A percentile compares a stretch with the other conserved stretches of the same genome.
These are phyloP conservation scores for Zopfia rhizophila DNA, from an alignment of 2,329 filamentous ascomycete genomes.

Conservation along the genomic window DNA sequence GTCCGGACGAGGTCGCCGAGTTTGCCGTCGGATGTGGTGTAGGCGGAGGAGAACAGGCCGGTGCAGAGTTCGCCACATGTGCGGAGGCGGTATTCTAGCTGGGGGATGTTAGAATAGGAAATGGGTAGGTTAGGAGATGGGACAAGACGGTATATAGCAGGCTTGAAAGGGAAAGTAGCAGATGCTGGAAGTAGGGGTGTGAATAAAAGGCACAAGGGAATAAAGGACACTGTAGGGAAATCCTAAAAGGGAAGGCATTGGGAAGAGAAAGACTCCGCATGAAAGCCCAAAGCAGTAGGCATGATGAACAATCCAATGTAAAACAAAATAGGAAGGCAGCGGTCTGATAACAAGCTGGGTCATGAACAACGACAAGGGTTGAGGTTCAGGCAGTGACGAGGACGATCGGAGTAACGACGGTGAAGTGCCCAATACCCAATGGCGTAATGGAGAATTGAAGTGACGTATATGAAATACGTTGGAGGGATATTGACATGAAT, in stretches of 20 bases:
- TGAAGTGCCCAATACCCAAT: too few species aligned
- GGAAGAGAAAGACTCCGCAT: too few species aligned
- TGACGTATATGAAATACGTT: neutral
- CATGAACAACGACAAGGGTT: too few species aligned
- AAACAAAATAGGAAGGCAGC: too few species aligned
- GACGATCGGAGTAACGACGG: slow-evolving; percentile 12
- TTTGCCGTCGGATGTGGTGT: slow-evolving; percentile 58
- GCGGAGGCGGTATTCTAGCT: slow-evolving; percentile 82
- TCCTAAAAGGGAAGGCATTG: neutral
- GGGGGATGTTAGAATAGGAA: slow-evolving; percentile 16
- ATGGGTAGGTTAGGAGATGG: slow-evolving; percentile 2
- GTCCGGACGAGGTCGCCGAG: slow-evolving; percentile 65
- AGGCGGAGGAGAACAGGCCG: slow-evolving; percentile 79
- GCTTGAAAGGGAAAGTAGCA: neutral
- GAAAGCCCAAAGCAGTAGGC: too few species aligned
- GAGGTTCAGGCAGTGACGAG: too few species aligned
- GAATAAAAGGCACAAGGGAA: neutral
- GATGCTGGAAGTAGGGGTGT: slow-evolving; percentile 1
- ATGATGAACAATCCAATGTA: too few species aligned
- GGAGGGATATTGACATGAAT: slow-evolving; percentile 9
- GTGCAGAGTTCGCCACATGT: slow-evolving; percentile 80
- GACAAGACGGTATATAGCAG: neutral
- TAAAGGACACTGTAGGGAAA: neutral
- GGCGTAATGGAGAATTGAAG: slow-evolving; percentile 8
- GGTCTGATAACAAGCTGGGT: too few species aligned